Evolutionary conservation across 495 filamentous ascomycete species (phyloP), one percentile per base, ranked within the genome.

Genomic region (Penicillium taxi): DNA sequence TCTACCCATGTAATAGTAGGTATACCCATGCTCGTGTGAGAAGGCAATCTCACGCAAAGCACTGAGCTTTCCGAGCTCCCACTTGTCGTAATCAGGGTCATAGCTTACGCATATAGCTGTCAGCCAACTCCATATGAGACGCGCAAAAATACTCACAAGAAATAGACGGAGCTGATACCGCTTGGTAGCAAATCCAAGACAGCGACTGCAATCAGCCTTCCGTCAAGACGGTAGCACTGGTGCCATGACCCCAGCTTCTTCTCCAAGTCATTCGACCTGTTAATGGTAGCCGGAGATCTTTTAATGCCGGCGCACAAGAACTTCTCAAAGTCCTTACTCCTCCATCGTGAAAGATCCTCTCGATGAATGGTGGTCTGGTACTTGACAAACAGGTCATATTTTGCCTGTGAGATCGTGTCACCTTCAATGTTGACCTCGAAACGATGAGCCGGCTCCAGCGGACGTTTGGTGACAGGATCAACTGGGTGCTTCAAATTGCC

Each of bases 161-260:
- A 84, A 57, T 98, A 98, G 23, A 96, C 91, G 13, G 84, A 86
- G 61, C 89, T 96, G 20, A 98, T 86, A 39, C 78, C 81, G 37
- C 84, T 68, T 0, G 90, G 91, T 18, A 96, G 70, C 6, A 96
- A 62, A 55, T 98, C 91, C 21, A 98, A 63, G 7, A 96, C 87
- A 2, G 82, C 84, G 36, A 98, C 74, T 11, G 91, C 91, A 23
- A 96, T 78, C 22, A 98, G 72, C 35, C 79, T 72, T 12, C 88
- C 91, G 58, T 96, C 88, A 16, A 98, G 66, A 19, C 91, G 76
- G 59, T 98, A 95, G 63, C 85, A 91, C 58, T 95, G 89, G 54
- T 98, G 91, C 61, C 78, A 96, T n/a, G 84, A 90, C 6, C 91
- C 91, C 2, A 93, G 63, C 47, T 70, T 70, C 35, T 78, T 76